Base-by-base conservation (phyloP, 306 rosid genomes). In the Quercus aquifolioides region DNA sequence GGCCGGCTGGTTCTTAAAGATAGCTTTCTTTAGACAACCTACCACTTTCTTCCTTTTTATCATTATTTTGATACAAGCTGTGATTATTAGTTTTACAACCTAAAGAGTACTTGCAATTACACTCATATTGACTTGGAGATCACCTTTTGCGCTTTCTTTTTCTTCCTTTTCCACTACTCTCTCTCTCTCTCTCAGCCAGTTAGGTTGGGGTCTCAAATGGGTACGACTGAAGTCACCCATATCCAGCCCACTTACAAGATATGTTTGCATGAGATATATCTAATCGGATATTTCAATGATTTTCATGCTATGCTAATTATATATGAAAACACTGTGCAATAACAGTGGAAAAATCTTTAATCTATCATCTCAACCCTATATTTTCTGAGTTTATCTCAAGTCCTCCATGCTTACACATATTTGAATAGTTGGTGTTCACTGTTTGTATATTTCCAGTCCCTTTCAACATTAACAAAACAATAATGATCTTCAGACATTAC, bases 61-160 rank as follows among this genome's bases (percentile, higher is more conserved):
- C 79, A 84, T 75, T 79, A 59, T 73, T 71, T 74, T 49, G 77
- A 64, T 80, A 26, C 74, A 17, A 28, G 46, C 62, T 62, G 28
- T 74, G 38, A 80, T 71, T 82, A 65, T 76, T 73, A 78, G 14
- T 80, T 82, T 88, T 77, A 71, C 85, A 77, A 80, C 72, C 79
- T 81, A 80, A 90, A 80, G 79, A 76, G 88, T 79, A 71, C 82
- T 80, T 79, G 82, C 75, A 79, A 83, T 87, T 79, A 81, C 81
- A 67, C 81, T 79, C 85, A 79, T 81, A 55, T 87, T 89, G 81
- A 86, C 90, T 74, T 59, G 71, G 59, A 72, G 69, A 20, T 69
- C 68, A 46, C 80, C 84, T 78, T 74, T 71, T 68, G 31, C 33
- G 30, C 19, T 76, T 52, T 75, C 38, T 58, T 15, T 83, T 19